phyloP scores from a whole-genome alignment of 768 basidiomycete genomes.

The Boletus rufocinnamomeus region DNA sequence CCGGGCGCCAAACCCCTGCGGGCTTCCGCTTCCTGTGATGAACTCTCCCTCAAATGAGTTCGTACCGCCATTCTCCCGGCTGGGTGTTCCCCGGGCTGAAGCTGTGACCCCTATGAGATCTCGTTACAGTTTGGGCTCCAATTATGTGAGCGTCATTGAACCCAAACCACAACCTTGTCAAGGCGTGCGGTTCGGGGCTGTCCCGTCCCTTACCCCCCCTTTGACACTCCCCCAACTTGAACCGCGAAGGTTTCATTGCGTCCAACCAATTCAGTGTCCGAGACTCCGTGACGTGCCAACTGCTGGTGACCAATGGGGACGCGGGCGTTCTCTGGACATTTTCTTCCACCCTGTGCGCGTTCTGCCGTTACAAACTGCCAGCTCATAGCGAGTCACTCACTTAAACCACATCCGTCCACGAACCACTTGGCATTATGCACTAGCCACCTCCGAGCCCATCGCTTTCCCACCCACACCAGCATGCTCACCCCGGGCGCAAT shows the following conservation, averaged over 20 bases:
- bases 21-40: slow-evolving; percentile 32
- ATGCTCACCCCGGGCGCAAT: slow-evolving; percentile 23
- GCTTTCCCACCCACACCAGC: slow-evolving; percentile 21
- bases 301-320: slow-evolving; percentile 2
- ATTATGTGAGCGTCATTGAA: slow-evolving; percentile 8
- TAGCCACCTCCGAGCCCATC: slow-evolving; percentile 16
- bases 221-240: background rate
- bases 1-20: slow-evolving; percentile 22
- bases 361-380: slow-evolving; percentile 14
- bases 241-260: slow-evolving; percentile 33
- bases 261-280: slow-evolving; percentile 33
- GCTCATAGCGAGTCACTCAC: slow-evolving; percentile 12
- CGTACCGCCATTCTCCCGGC: slow-evolving; percentile 19
- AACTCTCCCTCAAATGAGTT: slow-evolving; percentile 21
- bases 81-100: slow-evolving; percentile 4
- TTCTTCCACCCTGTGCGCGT: slow-evolving; percentile 1
- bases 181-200: slow-evolving; percentile 12
- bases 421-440: background rate
- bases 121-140: background rate
- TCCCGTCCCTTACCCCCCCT: background rate
- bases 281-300: slow-evolving; percentile 29
- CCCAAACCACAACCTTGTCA: slow-evolving; percentile 11
- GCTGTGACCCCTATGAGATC: slow-evolving; percentile 14
- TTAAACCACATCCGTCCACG: slow-evolving; percentile 16
- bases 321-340: background rate